Conservation (phyloP, 140 eudicot species). For the Flaveria floridana region DNA sequence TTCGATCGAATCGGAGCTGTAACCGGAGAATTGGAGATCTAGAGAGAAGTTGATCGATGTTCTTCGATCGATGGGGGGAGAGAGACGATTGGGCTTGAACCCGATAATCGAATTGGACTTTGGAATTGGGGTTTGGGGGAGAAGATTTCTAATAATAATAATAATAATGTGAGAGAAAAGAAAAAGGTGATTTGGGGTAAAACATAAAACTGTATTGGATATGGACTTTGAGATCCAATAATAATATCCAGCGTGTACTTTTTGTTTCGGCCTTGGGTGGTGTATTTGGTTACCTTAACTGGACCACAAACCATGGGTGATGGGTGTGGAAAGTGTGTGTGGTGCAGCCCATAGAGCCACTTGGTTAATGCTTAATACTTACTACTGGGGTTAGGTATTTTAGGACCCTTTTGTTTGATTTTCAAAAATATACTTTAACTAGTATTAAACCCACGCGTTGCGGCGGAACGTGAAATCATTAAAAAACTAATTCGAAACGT, state of each 20-base stretch:
- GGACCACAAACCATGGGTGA: conserved; percentile 5
- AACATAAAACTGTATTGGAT: conserved; percentile 50
- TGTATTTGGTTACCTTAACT: background rate
- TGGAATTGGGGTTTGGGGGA: conserved; percentile 36
- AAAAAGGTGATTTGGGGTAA: conserved; percentile 9
- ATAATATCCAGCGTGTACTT: background rate
- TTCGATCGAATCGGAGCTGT: conserved; percentile 18
- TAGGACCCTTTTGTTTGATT: background rate
- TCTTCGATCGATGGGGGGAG: conserved; percentile 32
- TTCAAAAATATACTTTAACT: background rate
- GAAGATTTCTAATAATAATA: background rate
- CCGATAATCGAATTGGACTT: conserved; percentile 60
- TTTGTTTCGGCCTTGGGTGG: background rate
- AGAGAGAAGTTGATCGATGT: conserved; percentile 36
- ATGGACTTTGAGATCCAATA: conserved; percentile 69
- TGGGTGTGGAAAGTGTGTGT: background rate
- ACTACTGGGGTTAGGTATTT: background rate
- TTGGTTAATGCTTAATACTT: background rate
- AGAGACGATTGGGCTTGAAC: conserved; percentile 77
- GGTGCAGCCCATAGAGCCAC: conserved; percentile 15
- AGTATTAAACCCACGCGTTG: too few species aligned
- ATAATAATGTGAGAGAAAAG: background rate
- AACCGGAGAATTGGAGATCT: conserved; percentile 47
- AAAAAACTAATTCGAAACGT: too few species aligned
- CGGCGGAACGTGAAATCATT: too few species aligned